These are phyloP conservation scores for Entamoeba invadens DNA, from an alignment of 208 protist species.

Conservation along the genomic window DNA sequence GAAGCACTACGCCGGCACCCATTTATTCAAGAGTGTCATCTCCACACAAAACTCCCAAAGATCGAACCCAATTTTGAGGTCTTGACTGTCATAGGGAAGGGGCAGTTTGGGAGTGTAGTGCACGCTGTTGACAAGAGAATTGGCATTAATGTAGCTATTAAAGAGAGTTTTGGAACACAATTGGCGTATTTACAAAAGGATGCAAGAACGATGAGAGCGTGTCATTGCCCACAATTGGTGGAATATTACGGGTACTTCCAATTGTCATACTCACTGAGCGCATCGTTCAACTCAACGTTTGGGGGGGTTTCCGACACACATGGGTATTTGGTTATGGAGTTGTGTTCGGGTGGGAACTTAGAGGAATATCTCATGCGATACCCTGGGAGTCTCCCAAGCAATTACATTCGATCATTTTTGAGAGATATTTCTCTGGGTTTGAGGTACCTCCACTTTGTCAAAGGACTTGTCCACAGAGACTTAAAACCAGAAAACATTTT, in stretches of 20 bases:
- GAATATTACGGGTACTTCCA: neutral
- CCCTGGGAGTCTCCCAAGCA: neutral
- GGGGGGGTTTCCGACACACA: neutral
- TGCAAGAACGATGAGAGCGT: neutral
- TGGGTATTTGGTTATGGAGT: neutral
- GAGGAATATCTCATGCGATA: neutral
- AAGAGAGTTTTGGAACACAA: neutral
- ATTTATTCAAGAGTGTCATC: neutral
- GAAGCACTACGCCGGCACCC: neutral
- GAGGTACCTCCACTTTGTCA: neutral
- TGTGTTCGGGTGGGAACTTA: neutral
- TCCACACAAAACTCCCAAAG: neutral
- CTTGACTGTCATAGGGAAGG: neutral
- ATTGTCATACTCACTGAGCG: neutral
- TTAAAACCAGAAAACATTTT: neutral
- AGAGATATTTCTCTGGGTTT: neutral
- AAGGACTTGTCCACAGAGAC: neutral
- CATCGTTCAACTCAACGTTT: neutral
- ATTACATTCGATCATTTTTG: neutral
- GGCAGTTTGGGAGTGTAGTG: neutral
- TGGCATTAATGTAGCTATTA: neutral
- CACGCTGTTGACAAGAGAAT: neutral
- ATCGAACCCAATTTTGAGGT: neutral
- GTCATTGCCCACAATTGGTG: neutral
- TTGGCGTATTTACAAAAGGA: neutral